These are phyloP conservation scores for Fragaria nilgerrensis DNA, from an alignment of 306 rosid genomes.

Conservation along the genomic window DNA sequence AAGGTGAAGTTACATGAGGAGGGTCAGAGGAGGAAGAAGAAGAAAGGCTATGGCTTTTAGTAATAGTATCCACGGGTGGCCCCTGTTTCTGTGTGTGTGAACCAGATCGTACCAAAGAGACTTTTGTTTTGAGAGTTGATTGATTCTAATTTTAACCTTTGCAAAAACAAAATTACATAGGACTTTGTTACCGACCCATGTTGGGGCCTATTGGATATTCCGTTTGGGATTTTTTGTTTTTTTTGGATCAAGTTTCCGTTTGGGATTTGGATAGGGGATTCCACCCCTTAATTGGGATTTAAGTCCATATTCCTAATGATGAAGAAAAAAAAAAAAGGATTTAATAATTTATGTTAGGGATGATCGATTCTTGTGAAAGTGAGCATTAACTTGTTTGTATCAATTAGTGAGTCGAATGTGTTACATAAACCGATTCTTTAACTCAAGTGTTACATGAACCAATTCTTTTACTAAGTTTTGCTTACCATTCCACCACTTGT, in stretches of 20 bases:
- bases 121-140: neutral
- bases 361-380: no score
- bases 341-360: no score
- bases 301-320: neutral
- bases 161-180: no score
- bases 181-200: neutral
- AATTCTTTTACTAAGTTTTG: no score
- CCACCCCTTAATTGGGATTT: neutral
- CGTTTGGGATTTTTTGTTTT: neutral
- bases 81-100: neutral
- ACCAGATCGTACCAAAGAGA: constrained; percentile 4
- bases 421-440: no score
- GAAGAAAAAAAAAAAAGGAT: no score
- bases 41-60: constrained; percentile 15
- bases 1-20: neutral
- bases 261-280: neutral
- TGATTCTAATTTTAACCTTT: neutral
- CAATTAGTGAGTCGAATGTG: no score
- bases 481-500: neutral
- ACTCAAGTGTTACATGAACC: no score
- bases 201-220: neutral
- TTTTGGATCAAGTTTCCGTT: no score
- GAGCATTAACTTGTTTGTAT: no score
- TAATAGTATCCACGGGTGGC: neutral
- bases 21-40: constrained; percentile 2